phyloP scores from a whole-genome alignment of 495 filamentous ascomycete genomes.

The Penicillium odoratum region DNA sequence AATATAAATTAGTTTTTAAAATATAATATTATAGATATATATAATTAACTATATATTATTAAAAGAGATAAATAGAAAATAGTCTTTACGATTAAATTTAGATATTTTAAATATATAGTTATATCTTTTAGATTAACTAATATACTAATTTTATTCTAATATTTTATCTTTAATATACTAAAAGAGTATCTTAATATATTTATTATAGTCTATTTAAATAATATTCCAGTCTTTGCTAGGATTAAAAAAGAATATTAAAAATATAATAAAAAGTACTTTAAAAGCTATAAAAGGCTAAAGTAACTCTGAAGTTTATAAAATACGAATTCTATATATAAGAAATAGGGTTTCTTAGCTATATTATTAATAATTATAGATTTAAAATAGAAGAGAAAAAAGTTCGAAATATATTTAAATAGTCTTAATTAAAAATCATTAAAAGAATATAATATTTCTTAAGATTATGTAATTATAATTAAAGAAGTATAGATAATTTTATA shows the following conservation, averaged over 20 bases:
- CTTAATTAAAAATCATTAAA: constrained; percentile 8
- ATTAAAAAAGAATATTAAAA: not conserved
- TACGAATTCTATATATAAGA: constrained; percentile 10
- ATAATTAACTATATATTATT: not conserved
- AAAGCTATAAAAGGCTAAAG: not conserved
- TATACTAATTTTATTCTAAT: not conserved
- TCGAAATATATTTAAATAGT: constrained; percentile 8
- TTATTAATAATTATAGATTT: constrained; percentile 10
- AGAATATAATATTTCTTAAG: constrained; percentile 15
- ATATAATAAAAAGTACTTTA: not conserved
- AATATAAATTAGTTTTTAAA: not conserved
- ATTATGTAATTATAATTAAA: constrained; percentile 17
- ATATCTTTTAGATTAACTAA: not conserved
- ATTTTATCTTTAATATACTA: not conserved
- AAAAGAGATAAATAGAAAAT: not conserved
- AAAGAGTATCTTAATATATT: not conserved
- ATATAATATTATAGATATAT: not conserved
- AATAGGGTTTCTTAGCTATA: constrained; percentile 15
- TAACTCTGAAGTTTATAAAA: not conserved
- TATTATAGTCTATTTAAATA: not conserved
- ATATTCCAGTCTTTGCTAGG: not conserved
- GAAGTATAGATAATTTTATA: constrained; percentile 13
- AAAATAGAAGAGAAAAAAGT: constrained; percentile 17
- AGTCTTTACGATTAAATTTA: not conserved
- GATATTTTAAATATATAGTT: not conserved